Evolutionary conservation across 331 rosid species (phyloP).

Genomic region (Rosa hybrid): DNA sequence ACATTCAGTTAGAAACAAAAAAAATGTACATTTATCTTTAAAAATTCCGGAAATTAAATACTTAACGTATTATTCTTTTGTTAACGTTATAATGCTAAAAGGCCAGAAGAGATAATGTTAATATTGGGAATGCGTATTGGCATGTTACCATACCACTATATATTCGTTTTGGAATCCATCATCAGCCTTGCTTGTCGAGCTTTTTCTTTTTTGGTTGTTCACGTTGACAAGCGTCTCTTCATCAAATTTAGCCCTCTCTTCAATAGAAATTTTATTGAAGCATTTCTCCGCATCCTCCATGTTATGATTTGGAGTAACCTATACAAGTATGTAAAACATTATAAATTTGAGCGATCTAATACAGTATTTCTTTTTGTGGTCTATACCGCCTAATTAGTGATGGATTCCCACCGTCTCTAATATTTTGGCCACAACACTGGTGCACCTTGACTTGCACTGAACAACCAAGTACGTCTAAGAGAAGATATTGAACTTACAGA

Average conservation of each 20-base stretch:
- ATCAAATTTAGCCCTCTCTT: slow-evolving; percentile 92
- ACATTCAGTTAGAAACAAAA: not conserved
- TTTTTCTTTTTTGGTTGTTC: slow-evolving; percentile 74
- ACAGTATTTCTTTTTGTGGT: too few species aligned
- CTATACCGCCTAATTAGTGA: too few species aligned
- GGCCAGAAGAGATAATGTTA: not conserved
- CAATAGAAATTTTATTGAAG: slow-evolving; percentile 91
- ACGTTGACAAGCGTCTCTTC: slow-evolving; percentile 95
- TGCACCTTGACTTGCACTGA: not conserved
- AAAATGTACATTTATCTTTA: not conserved
- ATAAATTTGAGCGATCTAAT: not conserved
- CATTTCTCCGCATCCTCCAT: slow-evolving; percentile 84
- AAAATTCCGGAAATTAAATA: too few species aligned
- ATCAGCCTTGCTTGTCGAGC: slow-evolving; percentile 64
- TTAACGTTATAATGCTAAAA: not conserved
- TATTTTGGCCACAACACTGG: too few species aligned
- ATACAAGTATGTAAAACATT: slow-evolving; percentile 26
- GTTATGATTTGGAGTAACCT: slow-evolving; percentile 79
- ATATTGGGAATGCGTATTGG: not conserved
- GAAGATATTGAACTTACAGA: slow-evolving; percentile 64
- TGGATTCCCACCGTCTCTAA: too few species aligned
- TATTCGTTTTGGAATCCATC: slow-evolving; percentile 90
- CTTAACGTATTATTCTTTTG: not conserved
- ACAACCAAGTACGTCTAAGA: slow-evolving; percentile 9
- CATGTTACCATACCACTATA: slow-evolving; percentile 67